Base-by-base conservation (phyloP, 257 asterid genomes). In the Nemophila menziesii region DNA sequence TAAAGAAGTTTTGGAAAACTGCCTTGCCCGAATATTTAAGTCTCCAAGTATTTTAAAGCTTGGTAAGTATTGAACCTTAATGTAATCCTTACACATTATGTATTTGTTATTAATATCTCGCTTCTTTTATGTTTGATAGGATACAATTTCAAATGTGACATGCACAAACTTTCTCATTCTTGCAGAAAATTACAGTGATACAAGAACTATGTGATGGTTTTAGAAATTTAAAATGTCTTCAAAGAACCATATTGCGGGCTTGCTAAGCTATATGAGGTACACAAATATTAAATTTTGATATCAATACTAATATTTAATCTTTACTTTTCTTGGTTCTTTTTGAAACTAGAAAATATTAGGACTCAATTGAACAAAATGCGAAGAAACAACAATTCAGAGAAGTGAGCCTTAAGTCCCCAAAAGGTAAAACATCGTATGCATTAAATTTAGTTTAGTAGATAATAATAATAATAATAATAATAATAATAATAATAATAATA, bases 381-480 rank as follows among this genome's bases (percentile, higher is more conserved):
- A 62, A 76, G 96, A 49, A 85, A 85, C 54, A 85, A 93, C 87
- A 71, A 85, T 52, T 90, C 94, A 96, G 99, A 90, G 81, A 74
- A 71, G 51, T 75, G 99, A 14, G 94, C 99, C 39, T 55, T 90
- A 43, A 85, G 71, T 62, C 75, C 55, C 44, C 57, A 74, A 61
- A 94, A 89, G 96, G 97, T 73, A 29, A 36, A 58, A 61, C 1
- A 29, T 29, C 12, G 8, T 29, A 7, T 7, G 12, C 36, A 10
- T 29, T 27, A 10, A n/a, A 34, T 19, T 27, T 33, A 36, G 44
- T 36, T 50, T 22, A 37, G 53, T 22, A 29, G 49, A 10, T 18
- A 19, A 20, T 36, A 19, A n/a, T n/a, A n/a, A n/a, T n/a, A n/a
- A n/a, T n/a, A n/a, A n/a, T n/a, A n/a, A n/a, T n/a, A n/a, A n/a